Evolutionary conservation across 306 rosid genomes (phyloP).

Genomic region (Nissolia schottii): DNA sequence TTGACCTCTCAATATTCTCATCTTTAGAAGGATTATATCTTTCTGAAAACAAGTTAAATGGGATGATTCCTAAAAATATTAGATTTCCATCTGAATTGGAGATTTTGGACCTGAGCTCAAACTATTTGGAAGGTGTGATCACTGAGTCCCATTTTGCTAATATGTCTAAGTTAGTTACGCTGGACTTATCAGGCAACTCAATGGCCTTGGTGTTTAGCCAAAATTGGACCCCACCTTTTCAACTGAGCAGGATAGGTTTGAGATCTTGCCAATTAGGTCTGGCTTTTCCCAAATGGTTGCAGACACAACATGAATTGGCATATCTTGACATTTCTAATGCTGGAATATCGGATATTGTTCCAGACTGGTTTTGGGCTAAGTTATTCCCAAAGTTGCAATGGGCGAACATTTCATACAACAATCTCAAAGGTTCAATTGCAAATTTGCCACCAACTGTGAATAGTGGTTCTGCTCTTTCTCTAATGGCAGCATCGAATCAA

Average conservation of each 20-base stretch:
- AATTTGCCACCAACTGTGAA: neutral
- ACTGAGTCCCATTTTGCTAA: too few species aligned
- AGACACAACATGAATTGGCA: too few species aligned
- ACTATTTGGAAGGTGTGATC: neutral
- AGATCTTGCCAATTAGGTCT: too few species aligned
- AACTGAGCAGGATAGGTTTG: too few species aligned
- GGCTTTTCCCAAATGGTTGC: too few species aligned
- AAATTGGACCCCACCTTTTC: too few species aligned
- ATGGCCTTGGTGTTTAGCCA: neutral
- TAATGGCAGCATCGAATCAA: neutral
- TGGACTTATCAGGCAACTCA: neutral
- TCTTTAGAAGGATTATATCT: too few species aligned
- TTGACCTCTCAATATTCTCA: neutral
- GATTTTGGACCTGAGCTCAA: neutral
- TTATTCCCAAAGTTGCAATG: neutral
- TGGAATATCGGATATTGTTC: too few species aligned
- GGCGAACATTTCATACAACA: constrained; percentile 13
- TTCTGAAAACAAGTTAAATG: neutral
- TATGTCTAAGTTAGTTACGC: neutral
- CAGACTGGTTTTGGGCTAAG: constrained; percentile 17
- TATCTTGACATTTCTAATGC: neutral
- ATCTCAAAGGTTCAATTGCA: constrained; percentile 4
- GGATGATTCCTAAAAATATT: neutral
- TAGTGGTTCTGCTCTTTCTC: neutral
- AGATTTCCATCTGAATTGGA: neutral